Evolutionary conservation across 2,329 filamentous ascomycete genomes (phyloP).

Genomic region (Stachybotrys echinatus): DNA sequence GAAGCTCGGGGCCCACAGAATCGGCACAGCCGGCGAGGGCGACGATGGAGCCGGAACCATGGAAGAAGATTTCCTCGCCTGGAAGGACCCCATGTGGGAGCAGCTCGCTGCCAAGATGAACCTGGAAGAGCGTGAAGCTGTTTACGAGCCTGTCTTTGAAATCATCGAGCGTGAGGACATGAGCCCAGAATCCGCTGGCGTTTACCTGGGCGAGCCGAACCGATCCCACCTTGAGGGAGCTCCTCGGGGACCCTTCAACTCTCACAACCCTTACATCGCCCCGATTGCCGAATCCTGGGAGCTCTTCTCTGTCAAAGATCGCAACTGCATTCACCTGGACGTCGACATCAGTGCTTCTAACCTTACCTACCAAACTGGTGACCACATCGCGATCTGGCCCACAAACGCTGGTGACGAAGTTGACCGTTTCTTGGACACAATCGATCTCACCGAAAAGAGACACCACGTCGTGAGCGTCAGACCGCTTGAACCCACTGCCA

Average conservation of each 20-base stretch:
- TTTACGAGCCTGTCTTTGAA: slow-evolving; percentile 89
- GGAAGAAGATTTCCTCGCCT: slow-evolving; percentile 98
- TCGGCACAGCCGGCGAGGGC: slow-evolving; percentile 87
- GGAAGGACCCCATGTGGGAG: slow-evolving; percentile 99
- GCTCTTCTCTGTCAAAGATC: slow-evolving; percentile 80
- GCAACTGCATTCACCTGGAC: slow-evolving; percentile 96
- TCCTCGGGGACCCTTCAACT: slow-evolving; percentile 86
- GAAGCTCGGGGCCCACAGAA: slow-evolving; percentile 76
- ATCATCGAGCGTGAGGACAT: slow-evolving; percentile 73
- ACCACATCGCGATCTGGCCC: slow-evolving; percentile 96
- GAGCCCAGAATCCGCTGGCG: slow-evolving; percentile 67
- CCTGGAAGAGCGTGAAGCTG: slow-evolving; percentile 89
- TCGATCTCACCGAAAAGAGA: slow-evolving; percentile 71
- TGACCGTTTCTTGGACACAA: slow-evolving; percentile 76
- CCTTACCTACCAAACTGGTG: slow-evolving; percentile 89
- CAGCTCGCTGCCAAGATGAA: slow-evolving; percentile 78
- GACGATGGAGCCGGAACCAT: slow-evolving; percentile 98
- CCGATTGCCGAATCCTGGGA: slow-evolving; percentile 89
- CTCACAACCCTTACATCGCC: slow-evolving; percentile 95
- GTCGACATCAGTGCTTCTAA: slow-evolving; percentile 87
- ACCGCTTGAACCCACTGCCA: slow-evolving; percentile 88
- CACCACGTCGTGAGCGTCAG: slow-evolving; percentile 83
- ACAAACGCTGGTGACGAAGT: slow-evolving; percentile 92
- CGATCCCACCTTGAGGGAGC: slow-evolving; percentile 86
- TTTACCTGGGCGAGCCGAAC: slow-evolving; percentile 95